These are phyloP conservation scores for Penicillium sp. DNA, from an alignment of 2,329 filamentous ascomycete species.

Conservation along the genomic window DNA sequence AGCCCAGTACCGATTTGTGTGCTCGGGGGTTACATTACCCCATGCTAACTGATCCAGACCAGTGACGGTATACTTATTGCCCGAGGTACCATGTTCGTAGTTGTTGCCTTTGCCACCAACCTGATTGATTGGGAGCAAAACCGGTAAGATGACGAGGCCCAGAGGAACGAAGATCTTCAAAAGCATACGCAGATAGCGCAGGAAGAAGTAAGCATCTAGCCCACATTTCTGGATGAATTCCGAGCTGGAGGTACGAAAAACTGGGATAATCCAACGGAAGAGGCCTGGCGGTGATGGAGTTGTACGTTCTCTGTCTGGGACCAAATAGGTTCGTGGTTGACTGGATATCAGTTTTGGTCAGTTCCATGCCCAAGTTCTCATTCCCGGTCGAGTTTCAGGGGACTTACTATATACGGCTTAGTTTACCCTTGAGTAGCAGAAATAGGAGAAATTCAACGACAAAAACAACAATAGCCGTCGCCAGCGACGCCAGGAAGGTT, in stretches of 20 bases:
- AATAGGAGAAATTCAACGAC: slow-evolving; percentile 66
- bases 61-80: slow-evolving; percentile 50
- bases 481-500: slow-evolving; percentile 65
- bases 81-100: slow-evolving; percentile 42
- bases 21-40: slow-evolving; percentile 71
- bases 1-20: slow-evolving; percentile 73
- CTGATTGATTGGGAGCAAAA: slow-evolving; percentile 82
- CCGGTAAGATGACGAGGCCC: slow-evolving; percentile 72
- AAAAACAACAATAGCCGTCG: slow-evolving; percentile 62
- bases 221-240: slow-evolving; percentile 95
- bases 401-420: slow-evolving; percentile 78
- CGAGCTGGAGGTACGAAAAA: slow-evolving; percentile 68
- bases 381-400: background rate
- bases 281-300: slow-evolving; percentile 64
- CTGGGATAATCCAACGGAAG: slow-evolving; percentile 53
- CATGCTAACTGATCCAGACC: slow-evolving; percentile 82
- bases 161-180: slow-evolving; percentile 90
- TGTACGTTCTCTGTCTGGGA: slow-evolving; percentile 79
- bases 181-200: slow-evolving; percentile 82
- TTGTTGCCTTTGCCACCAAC: slow-evolving; percentile 64
- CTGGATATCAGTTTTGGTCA: slow-evolving; percentile 41
- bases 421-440: slow-evolving; percentile 70
- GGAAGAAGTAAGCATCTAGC: slow-evolving; percentile 94
- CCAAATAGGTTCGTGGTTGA: slow-evolving; percentile 80
- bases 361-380: background rate